Base-by-base conservation (phyloP, 75 land plant species). In the Selaginella tamariscina region DNA sequence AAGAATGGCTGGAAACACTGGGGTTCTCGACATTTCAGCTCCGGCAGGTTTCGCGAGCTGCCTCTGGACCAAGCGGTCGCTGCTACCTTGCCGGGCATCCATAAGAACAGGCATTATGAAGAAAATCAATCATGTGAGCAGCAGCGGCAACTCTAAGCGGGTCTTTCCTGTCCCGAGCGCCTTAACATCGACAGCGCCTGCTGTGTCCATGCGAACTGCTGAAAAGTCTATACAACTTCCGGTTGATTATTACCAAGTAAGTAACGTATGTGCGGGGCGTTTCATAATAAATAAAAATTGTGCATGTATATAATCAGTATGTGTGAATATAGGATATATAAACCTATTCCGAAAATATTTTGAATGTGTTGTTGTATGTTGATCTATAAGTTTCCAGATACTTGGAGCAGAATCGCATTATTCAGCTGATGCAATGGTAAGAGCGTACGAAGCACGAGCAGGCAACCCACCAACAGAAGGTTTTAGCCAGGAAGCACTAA, bases 381-480 rank as follows among this genome's bases (percentile, higher is more conserved):
- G 5, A 15, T 39, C 49, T 39, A 39, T 39, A 39, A 68, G 1
- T 13, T 1, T 65, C 1, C 71, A 80, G 88, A 75, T 88, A 24
- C 69, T 91, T 23, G 98, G 98, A 24, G 98, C 88, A 9, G 96
- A 93, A 73, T 59, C 85, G 20, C 91, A 87, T 65, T 80, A 78
- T 65, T 70, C 89, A 21, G 84, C 82, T 5, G 96, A 93, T 56
- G 88, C 96, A 0, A 85, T 93, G 2, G 66, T 78, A 30, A 70
- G 96, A 30, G 84, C 86, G 0, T 87, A 81, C 70, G 91, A 86
- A 55, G 82, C 96, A 31, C 81, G 80, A 63, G 82, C 83, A 54
- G 74, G 81, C 23, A 83, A 71, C 57, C 82, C 86, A 27, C 98
- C 98, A 1, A 82, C 73, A 70, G 81, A 82, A 56, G 86, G 96